A percentile compares a stretch with the other conserved stretches of the same genome.
phyloP scores from a whole-genome alignment of 164 flowering plant species.

The Nymphaea colorata region DNA sequence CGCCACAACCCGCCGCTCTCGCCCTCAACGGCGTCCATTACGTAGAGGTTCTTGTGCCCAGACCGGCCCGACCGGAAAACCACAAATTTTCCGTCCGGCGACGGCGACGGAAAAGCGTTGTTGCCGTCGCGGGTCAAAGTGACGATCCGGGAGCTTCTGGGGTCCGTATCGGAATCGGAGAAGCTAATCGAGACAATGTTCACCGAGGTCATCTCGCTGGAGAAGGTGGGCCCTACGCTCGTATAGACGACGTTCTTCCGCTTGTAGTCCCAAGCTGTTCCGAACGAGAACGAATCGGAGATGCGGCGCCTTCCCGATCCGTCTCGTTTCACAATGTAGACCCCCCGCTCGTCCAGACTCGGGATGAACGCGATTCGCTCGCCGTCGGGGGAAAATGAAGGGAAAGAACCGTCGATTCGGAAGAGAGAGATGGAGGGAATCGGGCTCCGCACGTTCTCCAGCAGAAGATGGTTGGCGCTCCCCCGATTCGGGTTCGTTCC shows the following conservation, averaged over 20 bases:
- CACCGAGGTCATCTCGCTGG: conserved; percentile 34
- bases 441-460: conserved; percentile 48
- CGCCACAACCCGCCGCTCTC: conserved; percentile 42
- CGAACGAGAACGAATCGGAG: conserved; percentile 27
- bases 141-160: background rate
- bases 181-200: conserved; percentile 54
- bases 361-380: conserved; percentile 50
- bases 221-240: conserved; percentile 62
- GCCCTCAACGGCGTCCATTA: conserved; percentile 74
- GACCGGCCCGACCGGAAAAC: conserved; percentile 79
- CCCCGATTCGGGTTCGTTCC: conserved; percentile 13
- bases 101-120: conserved; percentile 86
- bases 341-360: conserved; percentile 14
- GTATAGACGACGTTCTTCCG: conserved; percentile 53
- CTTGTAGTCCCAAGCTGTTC: conserved; percentile 42
- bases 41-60: conserved; percentile 72
- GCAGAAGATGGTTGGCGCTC: conserved; percentile 10
- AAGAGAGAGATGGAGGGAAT: conserved; percentile 6
- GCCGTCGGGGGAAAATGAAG: conserved; percentile 63
- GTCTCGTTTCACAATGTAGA: conserved; percentile 45
- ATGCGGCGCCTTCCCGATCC: conserved; percentile 64
- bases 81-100: conserved; percentile 81
- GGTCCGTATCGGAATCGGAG: background rate
- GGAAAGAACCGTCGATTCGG: background rate
- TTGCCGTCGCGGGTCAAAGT: conserved; percentile 31